Percentiles rank a stretch among this genome's conserved stretches.
Conservation (phyloP, 352 stramenopile genomes). For the Globisporangium polare region DNA sequence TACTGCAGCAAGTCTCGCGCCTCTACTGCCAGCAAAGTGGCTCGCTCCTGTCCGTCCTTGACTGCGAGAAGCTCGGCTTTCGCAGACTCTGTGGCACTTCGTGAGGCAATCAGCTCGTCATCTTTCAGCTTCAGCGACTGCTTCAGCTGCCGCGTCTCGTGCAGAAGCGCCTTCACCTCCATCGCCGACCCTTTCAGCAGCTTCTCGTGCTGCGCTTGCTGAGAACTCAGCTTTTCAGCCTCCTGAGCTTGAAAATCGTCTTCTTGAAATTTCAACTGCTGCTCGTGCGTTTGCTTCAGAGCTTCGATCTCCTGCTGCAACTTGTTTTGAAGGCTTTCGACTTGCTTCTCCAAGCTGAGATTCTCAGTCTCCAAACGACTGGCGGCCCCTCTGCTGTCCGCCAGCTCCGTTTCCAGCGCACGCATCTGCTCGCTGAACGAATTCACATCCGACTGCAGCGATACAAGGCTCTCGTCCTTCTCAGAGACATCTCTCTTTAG, state of each 20-base stretch:
- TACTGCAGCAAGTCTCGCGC: background rate
- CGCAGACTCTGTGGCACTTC: background rate
- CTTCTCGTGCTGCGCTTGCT: slow-evolving; percentile 8
- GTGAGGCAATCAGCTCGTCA: slow-evolving; percentile 1
- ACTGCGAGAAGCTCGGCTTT: background rate
- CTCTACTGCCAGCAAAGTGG: background rate
- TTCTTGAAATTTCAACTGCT: background rate
- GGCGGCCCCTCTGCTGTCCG: background rate
- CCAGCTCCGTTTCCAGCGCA: background rate
- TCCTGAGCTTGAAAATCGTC: background rate
- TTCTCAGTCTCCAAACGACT: slow-evolving; percentile 3
- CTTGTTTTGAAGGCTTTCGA: background rate
- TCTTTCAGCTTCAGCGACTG: slow-evolving; percentile 8
- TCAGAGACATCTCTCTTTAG: background rate
- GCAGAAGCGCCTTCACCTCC: slow-evolving; percentile 16
- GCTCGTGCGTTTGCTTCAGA: background rate
- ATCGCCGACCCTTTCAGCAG: slow-evolving; percentile 10
- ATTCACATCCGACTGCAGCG: background rate
- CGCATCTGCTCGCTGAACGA: background rate
- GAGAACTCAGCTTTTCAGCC: background rate
- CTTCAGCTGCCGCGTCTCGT: slow-evolving; percentile 16
- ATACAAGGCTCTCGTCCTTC: background rate
- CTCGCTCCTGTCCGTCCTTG: background rate
- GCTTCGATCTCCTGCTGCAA: slow-evolving; percentile 1
- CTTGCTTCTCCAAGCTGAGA: background rate